A percentile compares a stretch with the other conserved stretches of the same genome.
Evolutionary conservation across 352 stramenopile species (phyloP).

Genomic region (Phytophthora cajani): DNA sequence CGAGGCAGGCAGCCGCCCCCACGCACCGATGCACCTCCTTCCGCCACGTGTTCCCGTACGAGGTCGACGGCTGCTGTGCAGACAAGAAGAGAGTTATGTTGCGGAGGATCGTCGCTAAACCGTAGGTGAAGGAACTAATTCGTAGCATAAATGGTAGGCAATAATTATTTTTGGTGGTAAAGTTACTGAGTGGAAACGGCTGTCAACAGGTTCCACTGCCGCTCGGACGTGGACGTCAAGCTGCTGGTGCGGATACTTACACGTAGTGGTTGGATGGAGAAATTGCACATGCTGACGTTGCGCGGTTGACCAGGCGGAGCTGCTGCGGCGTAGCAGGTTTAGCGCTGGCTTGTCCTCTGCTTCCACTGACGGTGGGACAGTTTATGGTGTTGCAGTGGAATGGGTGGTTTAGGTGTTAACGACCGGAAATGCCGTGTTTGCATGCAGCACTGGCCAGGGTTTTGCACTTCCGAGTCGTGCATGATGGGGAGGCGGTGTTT

Average conservation of each 20-base stretch:
- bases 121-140: neutral
- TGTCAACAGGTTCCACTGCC: conserved; percentile 40
- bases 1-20: neutral
- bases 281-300: neutral
- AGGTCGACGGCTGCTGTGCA: conserved; percentile 13
- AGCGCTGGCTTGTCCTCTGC: conserved; percentile 37
- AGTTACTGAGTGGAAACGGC: neutral
- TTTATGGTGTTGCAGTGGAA: neutral
- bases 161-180: neutral
- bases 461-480: conserved; percentile 40
- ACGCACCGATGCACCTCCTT: neutral
- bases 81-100: conserved; percentile 28
- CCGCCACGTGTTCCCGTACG: neutral
- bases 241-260: conserved; percentile 35
- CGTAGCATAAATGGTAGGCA: neutral
- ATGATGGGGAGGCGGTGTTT: conserved; percentile 57
- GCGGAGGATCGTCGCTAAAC: conserved; percentile 6
- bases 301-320: conserved; percentile 28
- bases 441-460: conserved; percentile 41
- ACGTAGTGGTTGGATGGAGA: neutral
- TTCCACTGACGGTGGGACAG: conserved; percentile 43
- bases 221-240: conserved; percentile 59
- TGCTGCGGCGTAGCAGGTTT: conserved; percentile 47
- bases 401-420: conserved; percentile 2
- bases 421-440: conserved; percentile 1